Evolutionary conservation across 2,329 filamentous ascomycete species (phyloP).

Genomic region (Colletotrichum limetticola): DNA sequence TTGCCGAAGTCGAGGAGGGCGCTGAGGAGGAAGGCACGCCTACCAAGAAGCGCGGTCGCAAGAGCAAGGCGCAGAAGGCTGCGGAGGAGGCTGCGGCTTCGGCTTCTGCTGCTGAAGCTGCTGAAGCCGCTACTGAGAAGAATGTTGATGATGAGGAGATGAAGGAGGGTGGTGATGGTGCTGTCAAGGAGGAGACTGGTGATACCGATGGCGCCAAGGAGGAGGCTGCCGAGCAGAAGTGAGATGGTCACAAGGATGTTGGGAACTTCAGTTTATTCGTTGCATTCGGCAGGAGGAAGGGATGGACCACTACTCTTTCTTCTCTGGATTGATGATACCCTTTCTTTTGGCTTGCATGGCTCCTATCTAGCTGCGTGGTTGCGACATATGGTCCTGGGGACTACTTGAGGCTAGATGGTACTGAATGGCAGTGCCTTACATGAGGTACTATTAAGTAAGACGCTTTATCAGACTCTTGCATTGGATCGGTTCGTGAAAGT

Average conservation of each 20-base stretch:
- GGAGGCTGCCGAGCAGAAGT: background rate
- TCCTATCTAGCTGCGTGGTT: background rate
- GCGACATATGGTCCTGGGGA: no score
- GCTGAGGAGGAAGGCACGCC: conserved; percentile 12
- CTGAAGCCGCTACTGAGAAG: background rate
- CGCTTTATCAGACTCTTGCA: fast-evolving
- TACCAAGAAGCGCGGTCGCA: conserved; percentile 22
- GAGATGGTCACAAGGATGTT: background rate
- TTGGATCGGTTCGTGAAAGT: background rate
- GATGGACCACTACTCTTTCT: background rate
- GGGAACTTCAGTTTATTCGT: no score
- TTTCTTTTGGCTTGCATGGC: no score
- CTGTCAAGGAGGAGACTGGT: background rate
- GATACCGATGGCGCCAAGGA: background rate
- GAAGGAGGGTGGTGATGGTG: background rate
- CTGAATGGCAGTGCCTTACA: background rate
- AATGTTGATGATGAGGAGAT: background rate
- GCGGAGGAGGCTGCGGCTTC: background rate
- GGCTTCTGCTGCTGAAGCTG: background rate
- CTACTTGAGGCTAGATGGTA: background rate
- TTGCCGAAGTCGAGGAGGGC: background rate
- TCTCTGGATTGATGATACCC: background rate
- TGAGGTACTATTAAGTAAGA: background rate
- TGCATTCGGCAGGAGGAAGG: background rate
- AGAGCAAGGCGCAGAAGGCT: background rate